These are phyloP conservation scores for Candida cerambycidarum DNA, from an alignment of 805 yeast genomes.

Conservation along the genomic window DNA sequence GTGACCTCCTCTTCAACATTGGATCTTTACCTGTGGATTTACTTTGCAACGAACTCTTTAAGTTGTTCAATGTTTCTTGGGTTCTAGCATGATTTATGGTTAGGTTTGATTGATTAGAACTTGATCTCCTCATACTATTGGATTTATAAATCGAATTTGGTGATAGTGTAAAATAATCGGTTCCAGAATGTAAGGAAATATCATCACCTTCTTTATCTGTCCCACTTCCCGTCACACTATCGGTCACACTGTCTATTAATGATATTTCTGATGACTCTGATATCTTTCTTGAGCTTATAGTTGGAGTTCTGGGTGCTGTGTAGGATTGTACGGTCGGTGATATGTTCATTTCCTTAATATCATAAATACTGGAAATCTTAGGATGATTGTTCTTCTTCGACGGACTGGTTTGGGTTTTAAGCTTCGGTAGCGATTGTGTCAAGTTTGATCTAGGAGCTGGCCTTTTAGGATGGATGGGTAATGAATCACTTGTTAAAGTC, in stretches of 20 bases:
- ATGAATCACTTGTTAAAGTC: slow-evolving; percentile 2
- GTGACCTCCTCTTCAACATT: slow-evolving; percentile 9
- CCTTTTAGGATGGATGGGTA: slow-evolving; percentile 9
- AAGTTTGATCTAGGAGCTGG: slow-evolving; percentile 9
- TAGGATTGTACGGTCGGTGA: neutral
- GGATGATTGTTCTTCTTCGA: neutral
- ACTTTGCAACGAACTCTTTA: slow-evolving; percentile 11
- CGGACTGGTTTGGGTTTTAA: slow-evolving; percentile 6
- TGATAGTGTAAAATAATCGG: slow-evolving; percentile 10
- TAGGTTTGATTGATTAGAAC: slow-evolving; percentile 14
- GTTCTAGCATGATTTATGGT: slow-evolving; percentile 13
- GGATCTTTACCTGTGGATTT: slow-evolving; percentile 12
- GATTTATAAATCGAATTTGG: slow-evolving; percentile 4
- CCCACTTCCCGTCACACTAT: neutral
- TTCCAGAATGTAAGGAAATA: slow-evolving; percentile 3
- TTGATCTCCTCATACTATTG: slow-evolving; percentile 6
- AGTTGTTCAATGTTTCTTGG: slow-evolving; percentile 14
- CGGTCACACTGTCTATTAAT: neutral
- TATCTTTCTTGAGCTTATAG: neutral
- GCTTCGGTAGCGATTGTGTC: slow-evolving; percentile 9
- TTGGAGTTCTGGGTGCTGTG: neutral
- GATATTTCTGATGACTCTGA: neutral
- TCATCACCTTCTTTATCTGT: neutral
- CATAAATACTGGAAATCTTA: slow-evolving; percentile 10
- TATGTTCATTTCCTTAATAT: slow-evolving; percentile 11